Evolutionary conservation across 1,284 basidiomycete genomes (phyloP).

Genomic region (Mycena citricolor): DNA sequence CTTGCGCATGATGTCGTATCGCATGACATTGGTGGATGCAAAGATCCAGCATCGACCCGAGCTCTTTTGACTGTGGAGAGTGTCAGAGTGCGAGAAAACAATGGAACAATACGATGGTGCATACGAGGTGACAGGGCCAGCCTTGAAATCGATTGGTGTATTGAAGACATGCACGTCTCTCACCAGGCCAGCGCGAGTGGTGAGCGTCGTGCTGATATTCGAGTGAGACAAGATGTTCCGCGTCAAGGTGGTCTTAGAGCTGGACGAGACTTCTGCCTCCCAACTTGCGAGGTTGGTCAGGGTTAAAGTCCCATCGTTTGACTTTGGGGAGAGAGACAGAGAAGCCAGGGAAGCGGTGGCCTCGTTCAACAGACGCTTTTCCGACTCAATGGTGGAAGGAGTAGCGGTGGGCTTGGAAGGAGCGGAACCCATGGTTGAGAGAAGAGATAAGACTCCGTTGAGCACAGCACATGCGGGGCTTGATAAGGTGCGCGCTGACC

Average conservation of each 20-base stretch:
- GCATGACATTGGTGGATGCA: slow-evolving; percentile 84
- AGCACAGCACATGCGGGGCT: neutral
- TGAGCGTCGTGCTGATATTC: slow-evolving; percentile 67
- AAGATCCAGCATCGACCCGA: slow-evolving; percentile 93
- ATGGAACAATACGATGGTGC: too few species aligned
- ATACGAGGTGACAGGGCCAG: too few species aligned
- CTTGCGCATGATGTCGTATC: slow-evolving; percentile 83
- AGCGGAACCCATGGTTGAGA: slow-evolving; percentile 54
- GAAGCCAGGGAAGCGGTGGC: slow-evolving; percentile 29
- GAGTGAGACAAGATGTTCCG: slow-evolving; percentile 79
- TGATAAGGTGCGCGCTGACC: slow-evolving; percentile 15
- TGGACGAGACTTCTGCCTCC: slow-evolving; percentile 57
- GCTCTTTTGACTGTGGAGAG: slow-evolving; percentile 85
- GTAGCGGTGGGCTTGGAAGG: slow-evolving; percentile 41
- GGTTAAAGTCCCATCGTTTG: slow-evolving; percentile 61
- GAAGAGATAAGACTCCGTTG: slow-evolving; percentile 6
- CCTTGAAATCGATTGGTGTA: slow-evolving; percentile 2
- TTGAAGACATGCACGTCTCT: slow-evolving; percentile 82
- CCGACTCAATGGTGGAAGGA: slow-evolving; percentile 32
- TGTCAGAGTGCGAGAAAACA: too few species aligned
- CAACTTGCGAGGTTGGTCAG: slow-evolving; percentile 58
- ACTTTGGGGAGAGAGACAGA: slow-evolving; percentile 32
- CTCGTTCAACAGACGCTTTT: slow-evolving; percentile 31
- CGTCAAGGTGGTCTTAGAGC: slow-evolving; percentile 73
- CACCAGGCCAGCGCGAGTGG: slow-evolving; percentile 62